phyloP scores from a whole-genome alignment of 1,284 basidiomycete genomes.

The Cronartium quercuum region DNA sequence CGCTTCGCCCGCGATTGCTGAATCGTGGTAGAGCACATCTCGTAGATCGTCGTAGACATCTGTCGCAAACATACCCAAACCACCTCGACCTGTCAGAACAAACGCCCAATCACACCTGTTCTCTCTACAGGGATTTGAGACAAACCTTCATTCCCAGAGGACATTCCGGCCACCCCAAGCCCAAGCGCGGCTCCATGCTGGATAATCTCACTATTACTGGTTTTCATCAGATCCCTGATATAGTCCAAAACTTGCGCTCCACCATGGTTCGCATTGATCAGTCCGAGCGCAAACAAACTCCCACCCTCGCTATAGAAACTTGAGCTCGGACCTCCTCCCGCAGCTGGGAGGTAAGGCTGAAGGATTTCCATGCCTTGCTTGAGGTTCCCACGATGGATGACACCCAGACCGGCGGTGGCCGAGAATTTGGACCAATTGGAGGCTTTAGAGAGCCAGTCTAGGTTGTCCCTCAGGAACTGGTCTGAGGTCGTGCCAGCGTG shows the following conservation, averaged over 20 bases:
- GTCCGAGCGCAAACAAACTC: constrained; percentile 82
- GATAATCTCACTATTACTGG: constrained; percentile 66
- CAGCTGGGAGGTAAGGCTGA: constrained; percentile 77
- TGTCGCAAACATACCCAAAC: constrained; percentile 42
- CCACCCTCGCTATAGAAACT: constrained; percentile 78
- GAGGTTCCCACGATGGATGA: constrained; percentile 93
- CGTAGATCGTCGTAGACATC: constrained; percentile 88
- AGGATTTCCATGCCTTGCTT: constrained; percentile 85
- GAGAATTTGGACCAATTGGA: constrained; percentile 97
- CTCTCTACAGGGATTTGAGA: constrained; percentile 1
- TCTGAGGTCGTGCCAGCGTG: constrained; percentile 92
- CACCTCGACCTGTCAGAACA: neutral
- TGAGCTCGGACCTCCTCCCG: constrained; percentile 60
- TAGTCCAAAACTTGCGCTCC: constrained; percentile 66
- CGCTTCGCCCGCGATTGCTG: constrained; percentile 86
- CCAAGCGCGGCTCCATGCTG: constrained; percentile 93
- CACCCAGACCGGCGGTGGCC: constrained; percentile 85
- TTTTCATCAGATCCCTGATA: constrained; percentile 64
- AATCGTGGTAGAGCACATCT: constrained; percentile 78
- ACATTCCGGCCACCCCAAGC: constrained; percentile 85
- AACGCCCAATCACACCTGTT: neutral
- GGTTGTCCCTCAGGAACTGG: constrained; percentile 80
- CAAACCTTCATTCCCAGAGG: constrained; percentile 65
- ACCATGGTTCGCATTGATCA: constrained; percentile 69
- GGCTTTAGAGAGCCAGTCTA: constrained; percentile 87